phyloP scores from a whole-genome alignment of 768 basidiomycete genomes.

The Lactarius hengduanensis region DNA sequence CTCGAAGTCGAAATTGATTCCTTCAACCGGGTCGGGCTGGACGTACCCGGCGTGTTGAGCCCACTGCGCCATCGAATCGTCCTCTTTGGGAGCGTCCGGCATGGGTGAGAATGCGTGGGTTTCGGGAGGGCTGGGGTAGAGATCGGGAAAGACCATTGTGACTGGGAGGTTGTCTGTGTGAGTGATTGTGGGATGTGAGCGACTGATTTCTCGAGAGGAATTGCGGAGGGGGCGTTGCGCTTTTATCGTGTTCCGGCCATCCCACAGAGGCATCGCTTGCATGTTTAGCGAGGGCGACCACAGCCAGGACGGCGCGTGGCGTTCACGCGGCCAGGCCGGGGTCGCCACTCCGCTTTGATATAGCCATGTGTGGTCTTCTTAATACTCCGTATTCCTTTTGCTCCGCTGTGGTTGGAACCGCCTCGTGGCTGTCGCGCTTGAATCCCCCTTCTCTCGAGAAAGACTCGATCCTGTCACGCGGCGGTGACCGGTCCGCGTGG shows the following conservation, averaged over 20 bases:
- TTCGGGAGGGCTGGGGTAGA: background rate
- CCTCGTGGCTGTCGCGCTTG: background rate
- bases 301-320: background rate
- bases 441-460: background rate
- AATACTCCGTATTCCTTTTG: background rate
- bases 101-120: background rate
- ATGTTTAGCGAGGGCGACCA: background rate
- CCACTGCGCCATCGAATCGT: background rate
- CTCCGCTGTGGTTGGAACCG: background rate
- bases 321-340: background rate
- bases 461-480: too few relatives aligned
- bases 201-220: background rate
- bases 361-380: background rate
- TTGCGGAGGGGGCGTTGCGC: background rate
- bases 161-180: background rate
- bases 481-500: too few relatives aligned
- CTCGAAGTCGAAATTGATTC: background rate
- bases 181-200: background rate
- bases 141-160: background rate
- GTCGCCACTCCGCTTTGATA: background rate
- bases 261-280: background rate
- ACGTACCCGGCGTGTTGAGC: background rate
- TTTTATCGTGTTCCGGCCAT: background rate
- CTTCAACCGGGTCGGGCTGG: background rate
- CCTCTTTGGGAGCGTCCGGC: background rate